Base-by-base conservation (phyloP, 2,329 filamentous ascomycete genomes). In the Colletotrichum limetticola region DNA sequence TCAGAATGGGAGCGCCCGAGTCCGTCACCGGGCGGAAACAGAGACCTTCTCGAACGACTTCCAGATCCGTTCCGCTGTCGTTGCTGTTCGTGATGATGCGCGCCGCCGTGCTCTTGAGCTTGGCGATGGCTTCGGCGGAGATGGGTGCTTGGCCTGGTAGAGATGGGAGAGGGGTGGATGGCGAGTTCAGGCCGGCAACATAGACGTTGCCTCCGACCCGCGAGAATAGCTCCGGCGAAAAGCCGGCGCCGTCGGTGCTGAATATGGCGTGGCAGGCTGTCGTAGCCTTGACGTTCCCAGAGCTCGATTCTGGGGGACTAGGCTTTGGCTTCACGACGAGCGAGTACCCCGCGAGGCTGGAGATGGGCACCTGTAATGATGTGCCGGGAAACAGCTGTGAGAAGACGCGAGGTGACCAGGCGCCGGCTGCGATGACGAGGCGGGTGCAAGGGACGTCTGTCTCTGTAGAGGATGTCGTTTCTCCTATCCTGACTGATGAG, bases 11-110 rank as follows among this genome's bases (percentile, higher is more conserved):
- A 30, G 84, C 85, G 0, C 93, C 93, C 63, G 85, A 87, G 1
- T 85, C 82, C 26, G 92, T 92, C 3, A 93, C 88, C 0, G 94
- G 93, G 14, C 94, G 87, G 82, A 94, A 95, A 79, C 94, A 96
- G 69, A 95, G 79, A 0, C 89, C 90, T 75, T 91, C 88, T 46
- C 91, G 86, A 12, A 94, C 78, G 14, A 94, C 82, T 75, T 93
- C 86, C 19, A 94, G 75, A 60, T 91, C 89, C 55, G 88, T 84
- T 0, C 79, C 78, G 4, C 82, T 83, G 1, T 80, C 77, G 2
- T 83, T 49, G 42, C 37, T 42, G 5, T 42, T 3, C 6, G 3
- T 84, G 14, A 93, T 80, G 57, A 92, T 82, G 30, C 80, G 82
- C 46, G 78, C 80, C 5, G 89, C 87, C 24, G 87, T 85, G 9